Evolutionary conservation across 164 flowering plant species (phyloP), one percentile per base, ranked within the genome.

Genomic region (Paratinospora sagittata): DNA sequence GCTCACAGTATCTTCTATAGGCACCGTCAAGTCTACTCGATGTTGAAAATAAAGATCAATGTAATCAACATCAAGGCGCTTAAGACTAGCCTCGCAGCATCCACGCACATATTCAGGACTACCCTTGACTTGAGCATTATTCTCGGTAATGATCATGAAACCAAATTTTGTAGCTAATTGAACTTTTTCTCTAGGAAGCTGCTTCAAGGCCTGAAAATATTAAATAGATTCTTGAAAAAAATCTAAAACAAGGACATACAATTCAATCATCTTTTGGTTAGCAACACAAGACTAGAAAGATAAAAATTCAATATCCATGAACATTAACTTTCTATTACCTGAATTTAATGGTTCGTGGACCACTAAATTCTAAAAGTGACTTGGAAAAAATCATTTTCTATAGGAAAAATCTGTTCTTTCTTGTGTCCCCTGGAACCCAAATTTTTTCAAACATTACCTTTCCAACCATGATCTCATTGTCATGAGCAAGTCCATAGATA

Each of bases 41-140:
- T 90, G 91, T 78, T 81, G 88, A 76, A 81, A 88, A 61, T 87
- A 90, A 8, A 90, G 81, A 82, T 90, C 91, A 57, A 88, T 84
- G 37, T 87, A 90, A 68, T 85, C 87, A 23, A 90, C 85, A 72
- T 68, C 84, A 49, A 90, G 89, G 6, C 83, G 79, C 76, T 83
- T 84, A 55, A 90, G 82, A 69, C 91, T 88, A 41, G 84, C 87
- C 72, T 90, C 91, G 72, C 96, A 90, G 72, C 89, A 85, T 27
- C 73, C 11, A 0, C 93, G 74, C 10, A 84, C 90, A 74, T 88
- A 88, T 67, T 80, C 91, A 17, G 96, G 88, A 3, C 74, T 80
- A 21, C 96, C 92, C 16, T 73, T 79, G 17, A 83, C 72, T 1
- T 3, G 8, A 4, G 10, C 3, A 2, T 11, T 16, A 12, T n/a